Conservation (phyloP, 2,329 filamentous ascomycete species). For the Sclerotinia minor region DNA sequence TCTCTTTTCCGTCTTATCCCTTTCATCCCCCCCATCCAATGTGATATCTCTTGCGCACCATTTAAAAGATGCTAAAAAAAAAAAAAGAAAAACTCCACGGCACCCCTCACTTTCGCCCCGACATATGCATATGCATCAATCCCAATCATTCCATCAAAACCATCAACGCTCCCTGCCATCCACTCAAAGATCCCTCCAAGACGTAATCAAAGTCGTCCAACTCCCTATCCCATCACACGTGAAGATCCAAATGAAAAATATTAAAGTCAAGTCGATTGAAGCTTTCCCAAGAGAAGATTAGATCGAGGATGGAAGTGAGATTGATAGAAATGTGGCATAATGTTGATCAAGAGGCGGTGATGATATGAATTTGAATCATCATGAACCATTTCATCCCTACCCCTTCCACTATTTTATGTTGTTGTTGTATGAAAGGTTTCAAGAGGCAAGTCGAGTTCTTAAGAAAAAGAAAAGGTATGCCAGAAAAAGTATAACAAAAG, state of each 20-base stretch:
- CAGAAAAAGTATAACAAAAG: constrained; percentile 22
- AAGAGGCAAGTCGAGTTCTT: not conserved
- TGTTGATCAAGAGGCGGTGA: not conserved
- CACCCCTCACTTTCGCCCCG: not conserved
- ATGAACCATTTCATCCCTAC: constrained; percentile 1
- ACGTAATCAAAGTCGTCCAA: constrained; percentile 14
- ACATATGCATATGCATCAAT: constrained; percentile 2
- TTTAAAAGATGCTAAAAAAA: not conserved
- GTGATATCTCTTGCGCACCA: constrained; percentile 17
- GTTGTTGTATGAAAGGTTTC: constrained; percentile 14
- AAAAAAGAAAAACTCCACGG: constrained; percentile 16
- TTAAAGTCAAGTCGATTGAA: constrained; percentile 5
- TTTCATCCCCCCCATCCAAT: not conserved
- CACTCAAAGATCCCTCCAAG: constrained; percentile 8
- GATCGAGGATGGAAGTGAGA: not conserved
- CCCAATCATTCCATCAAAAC: not conserved
- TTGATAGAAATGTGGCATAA: not conserved
- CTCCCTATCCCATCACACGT: constrained; percentile 9
- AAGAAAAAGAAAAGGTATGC: constrained; percentile 18
- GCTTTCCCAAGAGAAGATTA: constrained; percentile 10
- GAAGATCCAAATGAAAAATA: constrained; percentile 19
- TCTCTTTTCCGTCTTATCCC: not conserved
- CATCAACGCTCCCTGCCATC: not conserved
- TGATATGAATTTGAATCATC: constrained; percentile 1
- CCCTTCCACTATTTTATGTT: not conserved